A percentile compares a stretch with the other conserved stretches of the same genome.
Evolutionary conservation across 2,329 filamentous ascomycete species (phyloP).

Genomic region (Trichoderma sp.): DNA sequence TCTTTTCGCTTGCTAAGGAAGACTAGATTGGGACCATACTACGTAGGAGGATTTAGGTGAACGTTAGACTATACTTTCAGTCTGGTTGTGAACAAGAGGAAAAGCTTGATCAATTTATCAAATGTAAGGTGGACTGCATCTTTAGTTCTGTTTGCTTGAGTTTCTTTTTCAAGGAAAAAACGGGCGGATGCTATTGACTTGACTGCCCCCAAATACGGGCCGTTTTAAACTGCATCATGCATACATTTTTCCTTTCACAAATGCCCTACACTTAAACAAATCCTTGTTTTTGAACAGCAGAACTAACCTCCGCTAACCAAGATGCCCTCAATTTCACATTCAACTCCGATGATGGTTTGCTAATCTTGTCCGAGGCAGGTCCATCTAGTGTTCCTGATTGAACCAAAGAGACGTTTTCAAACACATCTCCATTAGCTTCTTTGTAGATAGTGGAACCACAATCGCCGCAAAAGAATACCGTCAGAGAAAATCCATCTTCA

Average conservation of each 20-base stretch:
- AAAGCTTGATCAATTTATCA: too few species aligned
- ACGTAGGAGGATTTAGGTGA: too few species aligned
- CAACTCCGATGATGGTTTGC: slow-evolving; percentile 2
- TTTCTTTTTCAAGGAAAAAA: too few species aligned
- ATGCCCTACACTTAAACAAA: not conserved
- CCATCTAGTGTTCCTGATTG: not conserved
- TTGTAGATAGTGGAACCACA: slow-evolving; percentile 18
- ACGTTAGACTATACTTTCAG: too few species aligned
- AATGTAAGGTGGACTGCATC: too few species aligned
- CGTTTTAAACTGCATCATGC: not conserved
- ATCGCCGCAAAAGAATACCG: slow-evolving; percentile 14
- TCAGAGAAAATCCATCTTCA: slow-evolving; percentile 19
- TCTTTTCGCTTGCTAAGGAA: too few species aligned
- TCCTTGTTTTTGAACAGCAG: slow-evolving; percentile 13
- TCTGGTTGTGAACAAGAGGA: too few species aligned
- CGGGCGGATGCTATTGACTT: too few species aligned
- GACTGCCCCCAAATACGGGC: too few species aligned
- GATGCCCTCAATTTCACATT: slow-evolving; percentile 9
- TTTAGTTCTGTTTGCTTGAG: too few species aligned
- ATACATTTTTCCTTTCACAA: too few species aligned
- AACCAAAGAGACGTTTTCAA: slow-evolving; percentile 10
- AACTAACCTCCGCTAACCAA: slow-evolving; percentile 10
- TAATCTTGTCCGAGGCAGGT: not conserved
- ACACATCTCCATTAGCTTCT: slow-evolving; percentile 16
- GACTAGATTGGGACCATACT: too few species aligned